Evolutionary conservation across 169 alveolate genomes (phyloP).

Genomic region (Eimeria praecox): DNA sequence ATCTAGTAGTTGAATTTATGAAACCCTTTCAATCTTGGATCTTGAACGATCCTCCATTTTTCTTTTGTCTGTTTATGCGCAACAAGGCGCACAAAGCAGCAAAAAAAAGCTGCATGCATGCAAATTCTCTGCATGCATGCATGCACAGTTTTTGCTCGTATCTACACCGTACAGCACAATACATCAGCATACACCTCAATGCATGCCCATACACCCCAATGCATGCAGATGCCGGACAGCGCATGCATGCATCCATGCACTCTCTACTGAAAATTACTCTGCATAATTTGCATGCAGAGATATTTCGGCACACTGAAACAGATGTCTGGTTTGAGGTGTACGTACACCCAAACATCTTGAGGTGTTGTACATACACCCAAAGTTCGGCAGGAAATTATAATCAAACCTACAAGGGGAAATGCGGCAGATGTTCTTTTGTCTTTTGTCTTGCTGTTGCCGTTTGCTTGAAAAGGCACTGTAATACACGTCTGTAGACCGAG

Average conservation of each 20-base stretch:
- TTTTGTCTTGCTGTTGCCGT: background rate
- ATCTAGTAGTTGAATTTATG: background rate
- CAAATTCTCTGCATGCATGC: background rate
- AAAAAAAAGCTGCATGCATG: background rate
- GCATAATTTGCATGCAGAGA: background rate
- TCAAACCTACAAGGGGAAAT: background rate
- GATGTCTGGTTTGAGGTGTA: background rate
- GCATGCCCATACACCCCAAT: conserved; percentile 1
- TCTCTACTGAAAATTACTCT: background rate
- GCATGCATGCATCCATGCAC: background rate
- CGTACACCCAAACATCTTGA: background rate
- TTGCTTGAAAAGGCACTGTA: background rate
- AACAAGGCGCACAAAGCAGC: background rate
- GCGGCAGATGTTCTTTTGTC: background rate
- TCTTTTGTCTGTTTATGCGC: background rate
- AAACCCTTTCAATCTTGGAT: background rate
- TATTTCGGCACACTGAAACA: background rate
- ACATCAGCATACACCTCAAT: background rate
- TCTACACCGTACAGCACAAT: background rate
- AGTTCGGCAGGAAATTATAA: background rate
- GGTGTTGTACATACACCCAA: conserved; percentile 4
- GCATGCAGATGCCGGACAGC: background rate
- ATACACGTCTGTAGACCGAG: background rate
- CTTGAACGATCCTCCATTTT: background rate
- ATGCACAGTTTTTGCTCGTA: background rate